phyloP scores from a whole-genome alignment of 176 grass and related monocot genomes.

The Triticum monococcum region DNA sequence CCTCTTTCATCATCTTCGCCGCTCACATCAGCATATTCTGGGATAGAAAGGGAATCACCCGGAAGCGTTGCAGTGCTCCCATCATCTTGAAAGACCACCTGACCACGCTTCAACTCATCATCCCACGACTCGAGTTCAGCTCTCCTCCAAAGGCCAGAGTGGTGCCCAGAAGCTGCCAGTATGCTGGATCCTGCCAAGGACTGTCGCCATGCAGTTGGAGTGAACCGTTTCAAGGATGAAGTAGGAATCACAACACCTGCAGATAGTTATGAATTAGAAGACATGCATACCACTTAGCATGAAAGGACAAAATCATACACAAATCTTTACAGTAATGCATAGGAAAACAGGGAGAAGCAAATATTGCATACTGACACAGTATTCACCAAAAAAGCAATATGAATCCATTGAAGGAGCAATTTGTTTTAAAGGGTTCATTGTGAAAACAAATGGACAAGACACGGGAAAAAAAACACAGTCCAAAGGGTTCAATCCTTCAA shows the following conservation, averaged over 20 bases:
- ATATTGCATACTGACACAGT: neutral
- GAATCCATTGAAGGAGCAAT: constrained; percentile 14
- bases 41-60: constrained; percentile 63
- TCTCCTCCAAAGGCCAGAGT: constrained; percentile 76
- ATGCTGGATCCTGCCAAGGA: constrained; percentile 83
- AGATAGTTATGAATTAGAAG: constrained; percentile 43
- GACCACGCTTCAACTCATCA: constrained; percentile 59
- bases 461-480: neutral
- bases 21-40: constrained; percentile 66
- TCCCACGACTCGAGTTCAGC: constrained; percentile 91
- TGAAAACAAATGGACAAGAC: neutral
- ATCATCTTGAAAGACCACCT: constrained; percentile 76
- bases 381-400: neutral
- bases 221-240: constrained; percentile 63
- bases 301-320: neutral
- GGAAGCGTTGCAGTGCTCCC: constrained; percentile 58
- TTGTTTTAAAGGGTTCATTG: neutral
- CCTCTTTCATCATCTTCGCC: constrained; percentile 47
- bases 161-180: constrained; percentile 48
- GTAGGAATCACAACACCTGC: constrained; percentile 68
- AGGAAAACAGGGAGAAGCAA: constrained; percentile 10
- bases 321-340: neutral
- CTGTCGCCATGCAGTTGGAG: constrained; percentile 71
- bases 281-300: neutral
- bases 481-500: neutral